Conservation (phyloP, 306 rosid genomes). For the Alnus rubra region DNA sequence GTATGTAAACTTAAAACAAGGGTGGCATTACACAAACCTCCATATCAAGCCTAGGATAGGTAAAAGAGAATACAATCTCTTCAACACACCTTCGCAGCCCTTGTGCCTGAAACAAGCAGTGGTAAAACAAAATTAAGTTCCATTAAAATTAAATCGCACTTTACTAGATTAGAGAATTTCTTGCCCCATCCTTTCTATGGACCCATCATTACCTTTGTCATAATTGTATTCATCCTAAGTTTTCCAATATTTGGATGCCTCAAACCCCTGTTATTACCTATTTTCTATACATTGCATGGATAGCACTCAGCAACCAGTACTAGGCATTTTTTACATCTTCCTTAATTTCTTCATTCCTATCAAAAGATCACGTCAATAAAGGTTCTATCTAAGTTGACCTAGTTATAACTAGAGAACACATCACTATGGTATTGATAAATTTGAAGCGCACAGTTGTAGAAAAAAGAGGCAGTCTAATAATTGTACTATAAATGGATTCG, state of each 20-base stretch:
- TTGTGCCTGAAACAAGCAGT: conserved; percentile 41
- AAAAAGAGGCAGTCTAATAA: not conserved
- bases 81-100: conserved; percentile 72
- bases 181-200: not conserved
- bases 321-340: not conserved
- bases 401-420: not conserved
- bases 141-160: not conserved
- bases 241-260: not conserved
- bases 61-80: conserved; percentile 83
- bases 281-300: not conserved
- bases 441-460: not conserved
- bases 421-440: not conserved
- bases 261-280: not conserved
- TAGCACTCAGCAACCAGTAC: not conserved
- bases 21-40: conserved; percentile 52
- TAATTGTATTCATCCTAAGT: not conserved
- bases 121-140: conserved; percentile 1
- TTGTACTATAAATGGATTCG: not conserved
- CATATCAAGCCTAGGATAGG: conserved; percentile 92
- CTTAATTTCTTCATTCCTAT: not conserved
- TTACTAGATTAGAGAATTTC: not conserved
- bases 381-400: not conserved
- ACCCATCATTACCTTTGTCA: not conserved
- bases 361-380: not conserved
- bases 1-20: conserved; percentile 17